Percentiles rank a stretch among this genome's conserved stretches.
Evolutionary conservation across 2,329 filamentous ascomycete genomes (phyloP).

Genomic region (Pseudogymnoascus sp.): DNA sequence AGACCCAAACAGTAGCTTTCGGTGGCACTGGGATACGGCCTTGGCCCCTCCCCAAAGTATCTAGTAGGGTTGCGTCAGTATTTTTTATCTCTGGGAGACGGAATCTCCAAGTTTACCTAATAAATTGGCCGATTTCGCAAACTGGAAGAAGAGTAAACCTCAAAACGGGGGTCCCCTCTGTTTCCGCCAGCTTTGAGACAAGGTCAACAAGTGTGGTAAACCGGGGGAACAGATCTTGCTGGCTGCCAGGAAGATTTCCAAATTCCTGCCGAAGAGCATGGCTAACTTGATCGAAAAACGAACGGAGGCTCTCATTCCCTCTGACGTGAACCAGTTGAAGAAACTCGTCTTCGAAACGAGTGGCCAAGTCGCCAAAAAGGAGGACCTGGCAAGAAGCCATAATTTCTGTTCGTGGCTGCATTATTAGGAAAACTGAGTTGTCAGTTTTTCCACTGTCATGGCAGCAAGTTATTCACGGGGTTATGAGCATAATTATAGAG

Average conservation of each 20-base stretch:
- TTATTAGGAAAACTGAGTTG: background rate
- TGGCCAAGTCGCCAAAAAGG: background rate
- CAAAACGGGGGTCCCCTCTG: background rate
- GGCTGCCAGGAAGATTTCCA: background rate
- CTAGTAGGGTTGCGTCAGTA: background rate
- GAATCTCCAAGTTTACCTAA: background rate
- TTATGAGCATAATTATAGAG: background rate
- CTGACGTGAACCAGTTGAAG: background rate
- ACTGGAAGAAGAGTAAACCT: background rate
- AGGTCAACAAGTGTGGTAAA: slow-evolving; percentile 2
- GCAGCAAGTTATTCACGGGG: no score
- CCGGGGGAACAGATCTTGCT: background rate
- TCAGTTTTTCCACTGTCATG: background rate
- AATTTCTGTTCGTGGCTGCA: background rate
- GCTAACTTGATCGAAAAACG: background rate
- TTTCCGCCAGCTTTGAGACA: background rate
- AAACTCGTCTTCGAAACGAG: background rate
- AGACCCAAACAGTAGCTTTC: slow-evolving; percentile 15
- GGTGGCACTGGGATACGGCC: background rate
- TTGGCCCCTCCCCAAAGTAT: background rate
- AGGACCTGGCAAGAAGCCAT: background rate
- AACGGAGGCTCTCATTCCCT: background rate
- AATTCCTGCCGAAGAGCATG: background rate
- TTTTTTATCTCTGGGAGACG: background rate
- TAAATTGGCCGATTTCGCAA: background rate